Percentiles rank a stretch among this genome's conserved stretches.
Evolutionary conservation across 495 filamentous ascomycete genomes (phyloP).

Genomic region (Lophiostoma macrostomum): DNA sequence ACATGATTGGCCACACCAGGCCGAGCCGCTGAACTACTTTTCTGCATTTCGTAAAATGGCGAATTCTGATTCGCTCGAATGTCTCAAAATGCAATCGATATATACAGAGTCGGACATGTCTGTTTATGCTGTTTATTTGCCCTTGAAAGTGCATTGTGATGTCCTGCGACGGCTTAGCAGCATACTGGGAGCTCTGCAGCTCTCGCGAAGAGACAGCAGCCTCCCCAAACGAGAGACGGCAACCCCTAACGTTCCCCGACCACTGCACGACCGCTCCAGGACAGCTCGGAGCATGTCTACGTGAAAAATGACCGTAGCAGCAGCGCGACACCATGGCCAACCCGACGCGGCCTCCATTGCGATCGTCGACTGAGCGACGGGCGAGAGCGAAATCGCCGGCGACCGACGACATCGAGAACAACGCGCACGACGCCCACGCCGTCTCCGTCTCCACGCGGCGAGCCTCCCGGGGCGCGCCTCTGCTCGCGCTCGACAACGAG

Average conservation of each 20-base stretch:
- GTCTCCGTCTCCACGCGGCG: slow-evolving; percentile 13
- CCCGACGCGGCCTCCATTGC: slow-evolving; percentile 26
- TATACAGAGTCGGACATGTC: background rate
- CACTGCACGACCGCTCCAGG: slow-evolving; percentile 2
- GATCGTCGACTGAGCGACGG: slow-evolving; percentile 26
- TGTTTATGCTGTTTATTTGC: background rate
- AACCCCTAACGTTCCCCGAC: background rate
- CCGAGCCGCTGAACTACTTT: slow-evolving; percentile 2
- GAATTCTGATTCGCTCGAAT: slow-evolving; percentile 5
- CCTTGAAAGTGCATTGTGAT: slow-evolving; percentile 4
- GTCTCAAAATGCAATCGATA: background rate
- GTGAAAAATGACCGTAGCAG: slow-evolving; percentile 15
- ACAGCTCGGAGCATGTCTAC: slow-evolving; percentile 5
- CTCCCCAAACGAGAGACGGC: slow-evolving; percentile 3
- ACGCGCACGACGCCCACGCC: slow-evolving; percentile 6
- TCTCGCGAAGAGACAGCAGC: slow-evolving; percentile 16
- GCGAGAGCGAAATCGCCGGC: slow-evolving; percentile 20
- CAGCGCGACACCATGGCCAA: slow-evolving; percentile 24
- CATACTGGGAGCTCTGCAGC: no score
- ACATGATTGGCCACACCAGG: background rate
- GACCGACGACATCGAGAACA: slow-evolving; percentile 10
- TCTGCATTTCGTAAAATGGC: background rate
- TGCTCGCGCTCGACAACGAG: slow-evolving; percentile 12
- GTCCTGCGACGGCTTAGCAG: background rate
- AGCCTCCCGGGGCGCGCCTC: slow-evolving; percentile 7